Percentiles rank a stretch among this genome's conserved stretches.
These are phyloP conservation scores for Coemansia sp. DNA, from an alignment of 192 early-diverging fungal species.

Conservation along the genomic window DNA sequence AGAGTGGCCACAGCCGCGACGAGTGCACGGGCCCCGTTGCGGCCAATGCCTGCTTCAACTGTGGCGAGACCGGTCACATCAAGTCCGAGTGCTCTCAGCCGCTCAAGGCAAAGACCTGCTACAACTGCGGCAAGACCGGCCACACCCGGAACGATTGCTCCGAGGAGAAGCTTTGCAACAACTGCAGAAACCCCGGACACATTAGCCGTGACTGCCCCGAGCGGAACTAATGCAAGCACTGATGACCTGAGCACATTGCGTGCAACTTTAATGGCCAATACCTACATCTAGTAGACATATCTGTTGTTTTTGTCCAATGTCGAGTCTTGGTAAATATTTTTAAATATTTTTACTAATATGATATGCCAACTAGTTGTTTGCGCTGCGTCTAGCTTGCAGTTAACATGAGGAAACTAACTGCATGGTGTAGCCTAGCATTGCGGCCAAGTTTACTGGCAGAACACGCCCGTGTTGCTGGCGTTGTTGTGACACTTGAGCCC, in stretches of 20 bases:
- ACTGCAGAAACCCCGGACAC: slow-evolving; percentile 55
- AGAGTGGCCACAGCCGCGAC: slow-evolving; percentile 52
- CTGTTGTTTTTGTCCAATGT: slow-evolving; percentile 29
- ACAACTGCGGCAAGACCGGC: slow-evolving; percentile 48
- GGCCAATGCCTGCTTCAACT: slow-evolving; percentile 49
- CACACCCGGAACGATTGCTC: slow-evolving; percentile 53
- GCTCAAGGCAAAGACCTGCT: slow-evolving; percentile 35
- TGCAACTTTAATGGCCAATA: no score
- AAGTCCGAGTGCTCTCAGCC: slow-evolving; percentile 39
- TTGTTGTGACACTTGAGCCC: slow-evolving; percentile 49
- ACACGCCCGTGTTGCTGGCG: slow-evolving; percentile 36
- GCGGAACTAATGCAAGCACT: neutral
- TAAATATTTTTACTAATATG: no score
- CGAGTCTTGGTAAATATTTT: neutral
- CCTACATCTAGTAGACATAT: slow-evolving; percentile 26
- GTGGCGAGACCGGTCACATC: slow-evolving; percentile 54
- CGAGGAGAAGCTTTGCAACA: slow-evolving; percentile 54
- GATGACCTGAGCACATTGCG: no score
- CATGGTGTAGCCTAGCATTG: neutral
- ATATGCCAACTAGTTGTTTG: neutral
- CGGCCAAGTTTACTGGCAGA: slow-evolving; percentile 27
- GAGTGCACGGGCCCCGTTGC: slow-evolving; percentile 44
- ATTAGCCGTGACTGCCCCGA: slow-evolving; percentile 50
- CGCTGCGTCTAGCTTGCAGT: neutral
- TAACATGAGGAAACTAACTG: slow-evolving; percentile 1